Base-by-base conservation (phyloP, 805 yeast genomes). In the Diddensiella santjacobensis region DNA sequence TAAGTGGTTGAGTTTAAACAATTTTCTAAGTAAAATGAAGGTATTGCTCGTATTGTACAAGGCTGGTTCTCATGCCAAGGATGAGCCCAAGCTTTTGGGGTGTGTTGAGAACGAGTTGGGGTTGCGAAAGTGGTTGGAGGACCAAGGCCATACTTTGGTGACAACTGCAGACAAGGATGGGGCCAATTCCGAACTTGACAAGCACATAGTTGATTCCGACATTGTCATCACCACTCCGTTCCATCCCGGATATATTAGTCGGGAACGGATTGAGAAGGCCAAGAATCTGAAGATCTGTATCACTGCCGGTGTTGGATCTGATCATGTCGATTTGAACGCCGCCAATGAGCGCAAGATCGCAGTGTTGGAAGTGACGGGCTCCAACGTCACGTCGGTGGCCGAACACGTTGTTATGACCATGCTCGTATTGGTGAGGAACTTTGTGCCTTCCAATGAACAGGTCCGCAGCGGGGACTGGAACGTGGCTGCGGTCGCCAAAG, bases 261-360 rank as follows among this genome's bases (percentile, higher is more conserved):
- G 73, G 50, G 83, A 80, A 58, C 75, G 91, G 59, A 74, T 85
- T 54, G 79, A 71, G 43, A 75, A 77, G 61, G 90, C 91, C 29
- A 80, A 81, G 64, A 83, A 57, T 49, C 74, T 85, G 67, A 84
- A 83, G 71, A 62, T 83, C 44, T 71, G 81, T 51, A 73, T 84
- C 57, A 85, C 90, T 42, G 95, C 95, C 6, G 95, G 93, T 58
- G 89, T 85, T 51, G 95, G 95, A 10, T 81, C 88, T 18, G 93
- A 85, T 64, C 93, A 85, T 67, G 73, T 84, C 53, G 91, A 84
- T 61, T 73, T 85, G 58, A 75, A 75, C 56, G 84, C 84, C 58
- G 81, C 87, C 55, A 78, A 80, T 57, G 80, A 77, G 55, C 70
- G 71, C 51, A 75, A 78, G 53, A 78, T 85, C 60, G 74, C 84